Conservation (phyloP, 176 grass and related monocot species). For the Rhynchospora breviuscula region DNA sequence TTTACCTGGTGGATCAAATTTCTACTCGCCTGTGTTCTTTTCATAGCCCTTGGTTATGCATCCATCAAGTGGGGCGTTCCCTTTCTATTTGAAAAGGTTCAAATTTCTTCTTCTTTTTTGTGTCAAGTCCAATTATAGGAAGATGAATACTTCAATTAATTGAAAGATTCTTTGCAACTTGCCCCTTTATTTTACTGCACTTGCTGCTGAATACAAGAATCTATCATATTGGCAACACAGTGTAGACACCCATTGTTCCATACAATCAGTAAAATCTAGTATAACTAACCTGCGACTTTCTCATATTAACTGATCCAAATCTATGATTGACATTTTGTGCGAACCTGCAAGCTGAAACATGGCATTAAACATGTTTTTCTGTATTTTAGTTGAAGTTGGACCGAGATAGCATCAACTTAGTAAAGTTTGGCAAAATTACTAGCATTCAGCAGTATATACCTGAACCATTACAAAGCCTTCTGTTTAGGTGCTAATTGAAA, state of each 20-base stretch:
- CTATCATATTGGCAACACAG: background rate
- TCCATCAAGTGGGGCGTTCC: slow-evolving; percentile 79
- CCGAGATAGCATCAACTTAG: background rate
- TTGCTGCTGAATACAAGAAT: background rate
- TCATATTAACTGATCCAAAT: background rate
- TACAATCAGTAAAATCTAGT: background rate
- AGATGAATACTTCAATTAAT: background rate
- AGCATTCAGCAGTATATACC: background rate
- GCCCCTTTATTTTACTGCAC: background rate
- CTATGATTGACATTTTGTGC: background rate
- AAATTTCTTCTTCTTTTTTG: background rate
- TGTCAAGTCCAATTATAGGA: background rate
- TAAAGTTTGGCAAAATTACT: background rate
- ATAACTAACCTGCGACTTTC: background rate
- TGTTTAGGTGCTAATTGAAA: background rate
- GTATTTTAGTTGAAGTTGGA: background rate
- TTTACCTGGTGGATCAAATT: slow-evolving; percentile 47
- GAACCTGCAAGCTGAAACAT: background rate
- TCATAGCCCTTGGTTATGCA: slow-evolving; percentile 32
- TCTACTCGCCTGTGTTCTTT: slow-evolving; percentile 29
- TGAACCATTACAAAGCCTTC: background rate
- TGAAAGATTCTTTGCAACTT: background rate
- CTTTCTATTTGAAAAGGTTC: slow-evolving; percentile 83
- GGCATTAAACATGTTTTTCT: background rate
- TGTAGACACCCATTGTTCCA: background rate